Base-by-base conservation (phyloP, 805 yeast species). In the Spencermartinsiella europaea region DNA sequence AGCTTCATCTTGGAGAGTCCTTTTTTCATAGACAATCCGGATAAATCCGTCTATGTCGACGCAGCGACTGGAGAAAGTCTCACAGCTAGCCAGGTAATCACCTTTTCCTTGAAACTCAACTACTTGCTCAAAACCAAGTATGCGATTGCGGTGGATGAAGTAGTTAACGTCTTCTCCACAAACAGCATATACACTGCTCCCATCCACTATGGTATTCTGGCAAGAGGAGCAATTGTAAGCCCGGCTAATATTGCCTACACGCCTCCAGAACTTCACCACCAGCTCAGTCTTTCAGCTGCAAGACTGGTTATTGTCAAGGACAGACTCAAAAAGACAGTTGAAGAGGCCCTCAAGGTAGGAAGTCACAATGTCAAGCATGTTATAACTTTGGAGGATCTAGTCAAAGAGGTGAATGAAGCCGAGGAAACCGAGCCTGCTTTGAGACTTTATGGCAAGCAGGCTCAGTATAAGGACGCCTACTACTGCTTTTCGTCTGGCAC, bases 221-320 rank as follows among this genome's bases (percentile, higher is more conserved):
- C 55, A 2, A 48, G 54, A 10, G 67, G 65, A 1, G 70, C 59
- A 5, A 48, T 60, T 3, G 50, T 65, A 1, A 51, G 62, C 5
- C 70, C 70, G 14, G 66, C 67, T 1, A 65, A 65, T 25, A 52
- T 62, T 27, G 57, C 56, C 47, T 66, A 65, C 55, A 58, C 51
- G 20, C 50, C 60, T 15, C 56, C 58, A 16, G 70, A 65, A 48
- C 55, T 66, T 5, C 54, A 56, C 7, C 57, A 59, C 47, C 69
- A 65, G 47, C 34, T 64, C 28, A 25, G 38, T 28, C 46, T 47
- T 34, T 45, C 54, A 7, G 34, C 44, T 40, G 58, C 65, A 20
- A 49, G 48, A 45, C 21, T 59, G 20, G 10, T 51, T 17, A 43
- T 61, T 21, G 52, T 43, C 3, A 38, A 47, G 8, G 58, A 52